A percentile compares a stretch with the other conserved stretches of the same genome.
Conservation (phyloP, 1,284 basidiomycete species). For the Bondarzewia mesenterica region DNA sequence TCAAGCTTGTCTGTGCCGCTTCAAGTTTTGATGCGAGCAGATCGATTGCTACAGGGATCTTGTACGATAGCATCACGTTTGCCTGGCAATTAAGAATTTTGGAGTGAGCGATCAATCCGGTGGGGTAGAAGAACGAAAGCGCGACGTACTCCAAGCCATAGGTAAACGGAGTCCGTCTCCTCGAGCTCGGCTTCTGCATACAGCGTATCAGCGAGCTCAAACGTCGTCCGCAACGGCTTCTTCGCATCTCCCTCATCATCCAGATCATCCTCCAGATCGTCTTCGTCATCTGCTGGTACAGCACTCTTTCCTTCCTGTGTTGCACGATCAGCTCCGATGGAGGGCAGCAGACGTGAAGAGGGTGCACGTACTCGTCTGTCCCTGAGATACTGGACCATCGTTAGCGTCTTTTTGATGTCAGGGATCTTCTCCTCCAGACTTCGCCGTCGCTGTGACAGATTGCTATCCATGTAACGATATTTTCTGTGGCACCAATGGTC, state of each 20-base stretch:
- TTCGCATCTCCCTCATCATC: slow-evolving; percentile 27
- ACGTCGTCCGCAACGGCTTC: slow-evolving; percentile 76
- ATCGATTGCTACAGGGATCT: slow-evolving; percentile 71
- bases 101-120: not conserved
- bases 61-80: slow-evolving; percentile 97
- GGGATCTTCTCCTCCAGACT: slow-evolving; percentile 93
- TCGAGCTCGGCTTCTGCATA: slow-evolving; percentile 87
- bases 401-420: slow-evolving; percentile 89
- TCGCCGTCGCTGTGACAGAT: slow-evolving; percentile 70
- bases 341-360: not conserved
- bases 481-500: slow-evolving; percentile 52
- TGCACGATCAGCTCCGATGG: not conserved
- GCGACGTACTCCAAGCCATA: slow-evolving; percentile 92
- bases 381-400: slow-evolving; percentile 82
- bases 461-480: slow-evolving; percentile 97
- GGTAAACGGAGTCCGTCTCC: slow-evolving; percentile 82
- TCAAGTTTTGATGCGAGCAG: slow-evolving; percentile 77
- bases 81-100: slow-evolving; percentile 46
- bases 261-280: slow-evolving; percentile 37
- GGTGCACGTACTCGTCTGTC: slow-evolving; percentile 50
- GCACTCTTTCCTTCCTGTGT: slow-evolving; percentile 54
- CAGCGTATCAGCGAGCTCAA: slow-evolving; percentile 94
- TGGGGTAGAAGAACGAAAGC: not conserved
- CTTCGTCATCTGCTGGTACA: slow-evolving; percentile 37
- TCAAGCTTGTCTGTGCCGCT: slow-evolving; percentile 63